Conservation (phyloP, 805 yeast genomes). For the Ogataea parapolymorpha region DNA sequence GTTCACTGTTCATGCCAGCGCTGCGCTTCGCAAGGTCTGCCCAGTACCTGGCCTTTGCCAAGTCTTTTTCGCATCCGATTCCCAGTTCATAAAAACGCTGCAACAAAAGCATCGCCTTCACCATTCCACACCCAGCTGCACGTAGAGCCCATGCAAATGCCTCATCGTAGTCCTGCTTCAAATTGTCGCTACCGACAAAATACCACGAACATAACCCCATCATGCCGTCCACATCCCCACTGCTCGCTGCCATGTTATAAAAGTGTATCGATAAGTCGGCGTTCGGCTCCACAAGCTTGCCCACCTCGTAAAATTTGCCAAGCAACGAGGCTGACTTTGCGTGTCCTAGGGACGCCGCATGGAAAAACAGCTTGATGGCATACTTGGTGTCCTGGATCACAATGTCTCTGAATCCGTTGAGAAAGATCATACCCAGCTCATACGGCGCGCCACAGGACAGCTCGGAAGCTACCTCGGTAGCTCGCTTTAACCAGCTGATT, state of each 20-base stretch:
- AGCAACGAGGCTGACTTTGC: conserved; percentile 73
- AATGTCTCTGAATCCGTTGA: conserved; percentile 80
- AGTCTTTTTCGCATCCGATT: conserved; percentile 69
- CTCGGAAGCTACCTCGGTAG: conserved; percentile 79
- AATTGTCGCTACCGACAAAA: conserved; percentile 84
- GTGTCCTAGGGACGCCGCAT: conserved; percentile 87
- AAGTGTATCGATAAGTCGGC: conserved; percentile 85
- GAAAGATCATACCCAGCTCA: conserved; percentile 83
- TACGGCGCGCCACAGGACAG: conserved; percentile 90
- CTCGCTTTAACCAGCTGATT: conserved; percentile 88
- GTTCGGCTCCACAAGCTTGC: conserved; percentile 72
- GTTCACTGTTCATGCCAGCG: conserved; percentile 1
- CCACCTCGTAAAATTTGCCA: conserved; percentile 83
- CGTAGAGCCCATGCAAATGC: conserved; percentile 93
- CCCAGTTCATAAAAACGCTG: conserved; percentile 86
- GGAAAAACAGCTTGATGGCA: conserved; percentile 80
- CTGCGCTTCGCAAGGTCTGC: conserved; percentile 45
- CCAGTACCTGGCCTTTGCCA: conserved; percentile 66
- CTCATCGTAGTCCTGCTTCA: conserved; percentile 74
- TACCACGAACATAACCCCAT: conserved; percentile 96
- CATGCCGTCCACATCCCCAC: conserved; percentile 88
- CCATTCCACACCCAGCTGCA: conserved; percentile 71
- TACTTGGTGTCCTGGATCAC: conserved; percentile 79
- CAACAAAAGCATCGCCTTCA: conserved; percentile 82
- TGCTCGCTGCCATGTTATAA: conserved; percentile 84